Conservation (phyloP, 192 early-diverging fungal species). For the Radiomyces spectabilis region DNA sequence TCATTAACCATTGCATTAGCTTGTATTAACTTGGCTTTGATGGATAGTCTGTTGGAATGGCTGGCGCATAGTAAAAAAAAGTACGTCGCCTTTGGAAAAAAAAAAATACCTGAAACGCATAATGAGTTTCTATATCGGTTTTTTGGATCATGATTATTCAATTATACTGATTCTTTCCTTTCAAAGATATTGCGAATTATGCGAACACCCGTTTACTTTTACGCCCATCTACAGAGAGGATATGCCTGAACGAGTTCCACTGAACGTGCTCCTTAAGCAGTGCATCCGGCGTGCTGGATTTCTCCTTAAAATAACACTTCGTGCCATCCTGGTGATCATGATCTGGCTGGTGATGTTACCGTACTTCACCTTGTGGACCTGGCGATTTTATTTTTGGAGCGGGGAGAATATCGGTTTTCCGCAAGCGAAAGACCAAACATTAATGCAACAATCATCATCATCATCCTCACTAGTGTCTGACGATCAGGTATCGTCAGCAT, state of each 20-base stretch:
- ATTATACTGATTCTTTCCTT: neutral
- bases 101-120: no score
- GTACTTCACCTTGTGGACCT: constrained; percentile 74
- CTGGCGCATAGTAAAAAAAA: constrained; percentile 72
- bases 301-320: constrained; percentile 30
- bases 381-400: constrained; percentile 80
- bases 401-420: constrained; percentile 52
- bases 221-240: constrained; percentile 68
- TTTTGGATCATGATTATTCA: neutral
- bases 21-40: neutral
- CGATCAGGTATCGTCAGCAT: no score
- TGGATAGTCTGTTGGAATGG: constrained; percentile 71
- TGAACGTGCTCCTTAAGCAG: constrained; percentile 26
- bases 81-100: constrained; percentile 20
- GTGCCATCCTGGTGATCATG: constrained; percentile 55
- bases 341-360: constrained; percentile 84
- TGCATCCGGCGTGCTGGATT: neutral
- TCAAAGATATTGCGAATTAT: constrained; percentile 79
- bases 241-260: constrained; percentile 66
- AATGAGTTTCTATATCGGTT: neutral
- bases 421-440: no score
- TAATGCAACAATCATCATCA: no score
- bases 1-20: no score
- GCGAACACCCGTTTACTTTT: constrained; percentile 79
- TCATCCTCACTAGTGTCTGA: no score